Evolutionary conservation across 805 yeast genomes (phyloP), one percentile per base, ranked within the genome.

Genomic region (Kodamaea laetipori): DNA sequence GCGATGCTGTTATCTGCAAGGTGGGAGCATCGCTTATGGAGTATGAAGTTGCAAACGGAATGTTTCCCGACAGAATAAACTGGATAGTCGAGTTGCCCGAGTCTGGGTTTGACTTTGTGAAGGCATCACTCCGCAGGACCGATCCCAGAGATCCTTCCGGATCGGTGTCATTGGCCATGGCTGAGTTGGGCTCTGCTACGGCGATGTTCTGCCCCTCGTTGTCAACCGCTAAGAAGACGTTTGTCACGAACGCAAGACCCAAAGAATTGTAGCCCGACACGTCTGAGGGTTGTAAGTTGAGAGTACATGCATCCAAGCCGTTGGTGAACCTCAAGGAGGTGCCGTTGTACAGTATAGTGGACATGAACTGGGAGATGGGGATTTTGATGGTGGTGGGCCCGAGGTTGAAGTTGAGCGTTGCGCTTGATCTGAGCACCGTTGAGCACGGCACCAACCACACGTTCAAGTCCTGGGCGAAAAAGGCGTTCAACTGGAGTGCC

Each of bases 401-500:
- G 54, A 86, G 69, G 15, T 64, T 52, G 55, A 84, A 75, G 37
- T 74, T 69, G 6, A 86, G 43, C 0, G 73, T 63, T 1, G 87
- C 89, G 17, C 73, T 60, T 6, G 73, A 52, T 4, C 61, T 53
- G 1, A 70, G 73, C 11, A 83, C 63, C 24, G 55, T 51, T 9
- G 74, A 63, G 64, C 94, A 86, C 45, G 76, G 75, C 10, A 82
- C 82, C 11, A 83, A 53, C 92, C 92, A 86, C 12, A 73, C 54
- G 17, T 65, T 67, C 5, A 69, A 54, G 4, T 67, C 65, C 3
- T 63, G 58, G 3, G 76, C 71, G 56, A 78, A 86, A 49, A 71
- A 76, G 0, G 92, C 92, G 54, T 82, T 81, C 30, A 82, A 64
- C 60, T 86, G 90, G 18, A 84, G 69, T 0, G 90, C 88, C 23